Conservation (phyloP, 495 filamentous ascomycete genomes). For the Aspergillus incahuasiensis region DNA sequence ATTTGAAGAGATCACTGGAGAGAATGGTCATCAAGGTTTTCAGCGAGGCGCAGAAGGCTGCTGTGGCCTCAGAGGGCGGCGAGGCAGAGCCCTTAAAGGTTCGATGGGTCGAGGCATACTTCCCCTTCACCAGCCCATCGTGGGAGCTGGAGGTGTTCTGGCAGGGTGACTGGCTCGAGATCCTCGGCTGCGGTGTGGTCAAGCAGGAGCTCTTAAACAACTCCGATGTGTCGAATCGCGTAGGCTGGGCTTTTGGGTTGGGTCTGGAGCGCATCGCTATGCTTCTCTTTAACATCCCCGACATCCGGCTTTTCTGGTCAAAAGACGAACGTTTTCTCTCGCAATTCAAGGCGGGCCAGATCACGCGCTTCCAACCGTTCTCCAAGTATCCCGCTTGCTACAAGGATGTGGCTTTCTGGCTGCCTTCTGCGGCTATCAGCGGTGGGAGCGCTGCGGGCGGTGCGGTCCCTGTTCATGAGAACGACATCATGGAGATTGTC, state of each 20-base stretch:
- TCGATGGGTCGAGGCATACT: conserved; percentile 92
- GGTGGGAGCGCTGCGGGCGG: conserved; percentile 51
- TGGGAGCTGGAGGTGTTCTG: conserved; percentile 97
- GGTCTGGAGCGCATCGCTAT: conserved; percentile 93
- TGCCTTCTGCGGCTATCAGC: conserved; percentile 47
- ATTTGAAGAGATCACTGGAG: conserved; percentile 88
- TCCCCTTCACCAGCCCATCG: conserved; percentile 90
- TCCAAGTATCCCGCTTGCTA: conserved; percentile 83
- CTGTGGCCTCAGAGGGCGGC: conserved; percentile 41
- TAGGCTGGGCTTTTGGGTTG: conserved; percentile 95
- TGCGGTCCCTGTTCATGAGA: conserved; percentile 68
- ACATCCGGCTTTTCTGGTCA: conserved; percentile 98
- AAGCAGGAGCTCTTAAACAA: conserved; percentile 73
- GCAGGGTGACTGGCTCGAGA: conserved; percentile 90
- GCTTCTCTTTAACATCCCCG: conserved; percentile 91
- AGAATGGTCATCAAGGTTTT: conserved; percentile 87
- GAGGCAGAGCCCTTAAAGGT: conserved; percentile 68
- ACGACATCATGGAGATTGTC: conserved; percentile 95
- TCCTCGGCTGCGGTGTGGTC: conserved; percentile 89
- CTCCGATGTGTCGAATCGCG: conserved; percentile 65
- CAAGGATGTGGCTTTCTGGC: conserved; percentile 94
- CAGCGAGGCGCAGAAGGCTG: conserved; percentile 66
- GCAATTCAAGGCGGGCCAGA: conserved; percentile 68
- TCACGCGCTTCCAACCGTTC: conserved; percentile 75
- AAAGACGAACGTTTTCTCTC: conserved; percentile 71